A percentile compares a stretch with the other conserved stretches of the same genome.
phyloP scores from a whole-genome alignment of 441 rosid species.

The Brassica hybrid region DNA sequence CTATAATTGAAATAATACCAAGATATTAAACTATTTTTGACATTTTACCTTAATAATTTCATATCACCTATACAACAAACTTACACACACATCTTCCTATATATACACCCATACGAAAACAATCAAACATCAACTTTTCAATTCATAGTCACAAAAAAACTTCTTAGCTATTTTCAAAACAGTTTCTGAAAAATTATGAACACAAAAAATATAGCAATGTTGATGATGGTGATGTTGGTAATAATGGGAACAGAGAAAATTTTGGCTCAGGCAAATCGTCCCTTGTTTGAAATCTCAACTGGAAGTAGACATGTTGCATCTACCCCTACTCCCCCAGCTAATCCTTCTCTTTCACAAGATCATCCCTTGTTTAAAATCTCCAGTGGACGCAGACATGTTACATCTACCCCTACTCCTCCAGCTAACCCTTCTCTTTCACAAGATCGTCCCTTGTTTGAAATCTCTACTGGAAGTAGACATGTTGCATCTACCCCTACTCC shows the following conservation, averaged over 20 bases:
- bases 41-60: background rate
- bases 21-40: background rate
- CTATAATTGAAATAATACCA: slow-evolving; percentile 1
- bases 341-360: no score
- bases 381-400: no score
- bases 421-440: no score
- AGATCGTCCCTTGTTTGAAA: no score
- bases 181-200: background rate
- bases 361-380: no score
- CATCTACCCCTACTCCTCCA: no score
- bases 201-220: slow-evolving; percentile 22
- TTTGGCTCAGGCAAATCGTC: slow-evolving; percentile 24
- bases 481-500: no score
- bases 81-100: slow-evolving; percentile 8
- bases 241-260: slow-evolving; percentile 19
- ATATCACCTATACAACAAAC: background rate
- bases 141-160: background rate
- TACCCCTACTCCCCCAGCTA: background rate
- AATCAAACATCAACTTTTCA: slow-evolving; percentile 25
- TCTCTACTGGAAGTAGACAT: no score
- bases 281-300: background rate
- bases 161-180: background rate
- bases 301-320: background rate
- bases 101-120: slow-evolving; percentile 7
- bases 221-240: slow-evolving; percentile 25